Percentiles rank a stretch among this genome's conserved stretches.
These are phyloP conservation scores for Ustilago nuda DNA, from an alignment of 1,284 basidiomycete species.

Conservation along the genomic window DNA sequence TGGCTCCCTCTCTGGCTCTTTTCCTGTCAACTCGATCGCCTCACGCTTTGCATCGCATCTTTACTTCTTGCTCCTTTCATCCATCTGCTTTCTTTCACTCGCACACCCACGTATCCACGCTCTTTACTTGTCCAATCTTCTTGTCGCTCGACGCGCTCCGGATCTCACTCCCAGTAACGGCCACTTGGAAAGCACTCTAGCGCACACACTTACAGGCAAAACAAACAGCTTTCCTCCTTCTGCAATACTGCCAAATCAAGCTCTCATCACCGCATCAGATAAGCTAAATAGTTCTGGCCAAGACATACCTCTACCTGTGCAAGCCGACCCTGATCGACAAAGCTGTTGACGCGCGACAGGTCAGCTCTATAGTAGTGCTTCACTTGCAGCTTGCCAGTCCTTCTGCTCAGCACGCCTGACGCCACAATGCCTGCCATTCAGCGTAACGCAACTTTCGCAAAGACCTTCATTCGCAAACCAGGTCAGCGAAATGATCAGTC, in stretches of 20 bases:
- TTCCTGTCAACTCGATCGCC: neutral
- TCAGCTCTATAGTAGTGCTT: neutral
- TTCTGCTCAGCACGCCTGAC: neutral
- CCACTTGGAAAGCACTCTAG: neutral
- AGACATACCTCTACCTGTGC: too few relatives aligned
- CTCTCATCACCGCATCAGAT: neutral
- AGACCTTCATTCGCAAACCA: slow-evolving; percentile 65
- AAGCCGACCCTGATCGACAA: neutral
- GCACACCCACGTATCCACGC: neutral
- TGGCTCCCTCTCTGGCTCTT: too few relatives aligned
- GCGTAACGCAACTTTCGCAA: slow-evolving; percentile 53
- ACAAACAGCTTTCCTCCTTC: neutral
- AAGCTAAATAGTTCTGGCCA: neutral
- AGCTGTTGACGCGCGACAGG: neutral
- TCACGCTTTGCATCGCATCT: neutral
- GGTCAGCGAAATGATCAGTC: slow-evolving; percentile 53
- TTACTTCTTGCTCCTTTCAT: neutral
- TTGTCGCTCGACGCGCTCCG: neutral
- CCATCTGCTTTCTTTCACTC: neutral
- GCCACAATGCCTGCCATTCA: slow-evolving; percentile 40
- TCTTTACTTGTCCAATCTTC: neutral
- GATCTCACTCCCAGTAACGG: neutral
- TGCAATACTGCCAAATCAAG: neutral
- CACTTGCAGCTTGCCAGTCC: neutral
- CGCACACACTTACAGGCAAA: neutral